Evolutionary conservation across 2,329 filamentous ascomycete genomes (phyloP).

Genomic region (Aphanocladium album): DNA sequence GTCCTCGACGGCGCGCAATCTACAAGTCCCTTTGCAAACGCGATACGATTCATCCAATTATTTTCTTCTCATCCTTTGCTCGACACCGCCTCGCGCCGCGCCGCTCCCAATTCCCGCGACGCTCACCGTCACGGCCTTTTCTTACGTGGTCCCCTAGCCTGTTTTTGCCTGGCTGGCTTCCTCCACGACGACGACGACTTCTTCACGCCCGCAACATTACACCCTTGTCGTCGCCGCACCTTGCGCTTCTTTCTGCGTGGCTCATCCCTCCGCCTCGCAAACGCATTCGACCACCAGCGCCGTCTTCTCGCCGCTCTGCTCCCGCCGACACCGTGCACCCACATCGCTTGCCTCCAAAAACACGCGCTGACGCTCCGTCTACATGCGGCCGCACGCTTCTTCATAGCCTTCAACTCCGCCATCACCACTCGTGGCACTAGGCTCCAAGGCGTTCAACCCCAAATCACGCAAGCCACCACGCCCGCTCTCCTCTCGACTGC

Average conservation of each 20-base stretch:
- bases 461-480: not conserved
- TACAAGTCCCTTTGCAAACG: not conserved
- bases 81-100: not conserved
- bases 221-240: not conserved
- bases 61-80: not conserved
- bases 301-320: not conserved
- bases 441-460: not conserved
- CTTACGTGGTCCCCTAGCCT: slow-evolving; percentile 1
- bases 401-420: not conserved
- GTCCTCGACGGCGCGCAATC: not conserved
- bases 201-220: not conserved
- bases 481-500: not conserved
- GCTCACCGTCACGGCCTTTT: not conserved
- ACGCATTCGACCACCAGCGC: not conserved
- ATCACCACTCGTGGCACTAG: not conserved
- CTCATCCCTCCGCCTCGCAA: not conserved
- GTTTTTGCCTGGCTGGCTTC: not conserved
- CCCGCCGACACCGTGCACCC: not conserved
- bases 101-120: not conserved
- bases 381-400: not conserved
- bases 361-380: not conserved
- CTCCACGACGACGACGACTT: not conserved
- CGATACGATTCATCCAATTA: not conserved
- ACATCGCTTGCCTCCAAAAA: not conserved
- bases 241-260: too few relatives aligned